Evolutionary conservation across 2,329 filamentous ascomycete genomes (phyloP), one percentile per base, ranked within the genome.

Genomic region (Fusarium subtropicale): DNA sequence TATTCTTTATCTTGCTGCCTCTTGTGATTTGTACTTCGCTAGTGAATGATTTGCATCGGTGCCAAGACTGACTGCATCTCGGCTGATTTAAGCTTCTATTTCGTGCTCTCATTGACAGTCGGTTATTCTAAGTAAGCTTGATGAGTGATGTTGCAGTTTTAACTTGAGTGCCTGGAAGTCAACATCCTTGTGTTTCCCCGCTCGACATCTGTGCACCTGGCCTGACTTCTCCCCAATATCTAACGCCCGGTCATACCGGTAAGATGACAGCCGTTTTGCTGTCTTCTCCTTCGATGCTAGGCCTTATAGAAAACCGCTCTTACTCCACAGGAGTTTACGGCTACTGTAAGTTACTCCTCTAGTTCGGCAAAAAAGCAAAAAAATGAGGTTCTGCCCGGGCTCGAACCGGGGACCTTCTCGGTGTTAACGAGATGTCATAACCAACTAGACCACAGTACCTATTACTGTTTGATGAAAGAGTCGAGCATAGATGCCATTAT

Each of bases 361-460:
- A 30, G 28, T 30, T 12, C 4, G 10, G n/a, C 18, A n/a, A 26
- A 60, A 60, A 60, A 60, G 18, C 20, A 22, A 22, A 18, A 34
- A 34, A 34, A 34, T 26, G 36, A 44, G 56, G 58, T 61, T 61
- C 56, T 22, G 44, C 45, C 58, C 38, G 56, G 45, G 56, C 44
- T 61, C 26, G 58, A 45, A 60, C 56, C 38, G 26, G 38, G 60
- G 33, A 61, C 28, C 45, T 62, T 61, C 56, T 60, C 31, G 56
- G 38, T 33, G 31, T 33, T 33, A 44, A 38, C 18, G 38, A 60
- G 56, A 45, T 60, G 44, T 38, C 58, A 45, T 36, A n/a, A 26
- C 12, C 41, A 44, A 44, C 41, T 44, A 44, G 41, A 44, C 41
- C 41, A 44, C 41, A 18, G 41, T 12, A 44, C 41, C 41, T 34